Percentiles rank a stretch among this genome's conserved stretches.
Conservation (phyloP, 2,329 filamentous ascomycete genomes). For the Arthrobotrys conoides region DNA sequence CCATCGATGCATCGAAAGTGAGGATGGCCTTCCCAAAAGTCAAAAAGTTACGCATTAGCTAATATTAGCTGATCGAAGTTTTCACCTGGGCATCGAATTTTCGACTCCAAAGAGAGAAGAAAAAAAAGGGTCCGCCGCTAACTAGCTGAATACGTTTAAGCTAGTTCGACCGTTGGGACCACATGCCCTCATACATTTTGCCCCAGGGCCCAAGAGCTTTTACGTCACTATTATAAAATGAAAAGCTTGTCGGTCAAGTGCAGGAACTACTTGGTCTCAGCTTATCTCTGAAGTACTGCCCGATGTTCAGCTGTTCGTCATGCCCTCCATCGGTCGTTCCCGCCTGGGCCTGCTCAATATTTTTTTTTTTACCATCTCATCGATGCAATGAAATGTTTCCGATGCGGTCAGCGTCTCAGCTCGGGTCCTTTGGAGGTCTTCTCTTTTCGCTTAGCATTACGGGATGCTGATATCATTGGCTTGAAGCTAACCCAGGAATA, state of each 20-base stretch:
- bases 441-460: constrained; percentile 34
- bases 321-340: constrained; percentile 36
- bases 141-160: background rate
- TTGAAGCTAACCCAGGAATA: background rate
- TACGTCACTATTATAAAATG: constrained; percentile 49
- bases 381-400: constrained; percentile 25
- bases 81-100: constrained; percentile 17
- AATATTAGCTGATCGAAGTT: constrained; percentile 1
- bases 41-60: background rate
- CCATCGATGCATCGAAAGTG: constrained; percentile 11
- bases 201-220: constrained; percentile 31
- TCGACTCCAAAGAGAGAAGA: background rate
- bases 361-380: background rate
- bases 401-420: background rate
- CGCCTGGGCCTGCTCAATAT: constrained; percentile 10
- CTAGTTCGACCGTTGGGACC: constrained; percentile 22
- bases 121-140: constrained; percentile 31
- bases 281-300: background rate
- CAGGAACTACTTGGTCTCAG: background rate
- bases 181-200: constrained; percentile 41
- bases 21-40: constrained; percentile 3
- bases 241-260: constrained; percentile 11
- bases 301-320: constrained; percentile 11
- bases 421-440: constrained; percentile 1
- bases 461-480: constrained; percentile 48